Evolutionary conservation across 2,329 filamentous ascomycete genomes (phyloP).

Genomic region (Aspergillus neoniger): DNA sequence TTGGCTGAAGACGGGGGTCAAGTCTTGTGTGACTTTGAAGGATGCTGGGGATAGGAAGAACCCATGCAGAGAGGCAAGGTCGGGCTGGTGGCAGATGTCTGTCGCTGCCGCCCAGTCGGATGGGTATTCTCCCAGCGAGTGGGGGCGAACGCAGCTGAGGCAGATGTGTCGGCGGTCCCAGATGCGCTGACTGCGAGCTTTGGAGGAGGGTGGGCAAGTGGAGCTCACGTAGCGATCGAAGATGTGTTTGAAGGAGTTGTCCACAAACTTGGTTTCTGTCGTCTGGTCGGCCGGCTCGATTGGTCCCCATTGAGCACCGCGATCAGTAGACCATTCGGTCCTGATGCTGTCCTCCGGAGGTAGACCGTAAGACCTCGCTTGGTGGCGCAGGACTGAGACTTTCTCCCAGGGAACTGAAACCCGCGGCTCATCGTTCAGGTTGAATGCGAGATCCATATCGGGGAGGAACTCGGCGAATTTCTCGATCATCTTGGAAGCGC

Average conservation of each 20-base stretch:
- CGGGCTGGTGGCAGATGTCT: constrained; percentile 74
- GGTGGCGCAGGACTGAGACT: constrained; percentile 39
- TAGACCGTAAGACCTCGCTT: constrained; percentile 24
- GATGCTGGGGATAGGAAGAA: constrained; percentile 68
- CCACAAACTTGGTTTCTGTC: constrained; percentile 40
- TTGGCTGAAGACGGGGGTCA: constrained; percentile 75
- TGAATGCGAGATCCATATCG: constrained; percentile 65
- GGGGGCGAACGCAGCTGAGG: constrained; percentile 61
- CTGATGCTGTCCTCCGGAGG: constrained; percentile 25
- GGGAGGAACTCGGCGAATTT: constrained; percentile 57
- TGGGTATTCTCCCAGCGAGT: constrained; percentile 69
- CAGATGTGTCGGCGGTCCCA: constrained; percentile 69
- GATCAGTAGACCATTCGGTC: constrained; percentile 40
- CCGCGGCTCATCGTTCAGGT: constrained; percentile 62
- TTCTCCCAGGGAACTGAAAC: constrained; percentile 56
- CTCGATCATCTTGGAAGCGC: constrained; percentile 55
- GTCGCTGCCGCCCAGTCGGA: constrained; percentile 65
- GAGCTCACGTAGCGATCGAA: constrained; percentile 48
- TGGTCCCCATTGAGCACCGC: constrained; percentile 41
- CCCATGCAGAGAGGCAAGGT: constrained; percentile 71
- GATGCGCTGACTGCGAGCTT: constrained; percentile 58
- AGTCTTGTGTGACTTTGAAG: constrained; percentile 62
- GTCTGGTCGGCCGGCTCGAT: constrained; percentile 38
- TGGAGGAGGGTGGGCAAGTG: constrained; percentile 65
- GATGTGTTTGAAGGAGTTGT: constrained; percentile 43